Base-by-base conservation (phyloP, 495 filamentous ascomycete species). In the Aspergillus panamensis region DNA sequence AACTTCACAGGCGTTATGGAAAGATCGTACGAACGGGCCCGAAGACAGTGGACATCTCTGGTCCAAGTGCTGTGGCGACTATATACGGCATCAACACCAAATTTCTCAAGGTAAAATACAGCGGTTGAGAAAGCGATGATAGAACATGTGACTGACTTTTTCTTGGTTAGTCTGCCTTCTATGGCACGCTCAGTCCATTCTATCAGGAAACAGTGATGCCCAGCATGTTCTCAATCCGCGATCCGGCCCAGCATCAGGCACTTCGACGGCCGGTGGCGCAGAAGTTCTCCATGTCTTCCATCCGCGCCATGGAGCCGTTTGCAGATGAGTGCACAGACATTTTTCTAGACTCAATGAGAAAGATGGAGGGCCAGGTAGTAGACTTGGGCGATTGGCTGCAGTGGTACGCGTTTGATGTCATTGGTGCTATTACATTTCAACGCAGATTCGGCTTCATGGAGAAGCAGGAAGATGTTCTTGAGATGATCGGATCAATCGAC, bases 91-190 rank as follows among this genome's bases (percentile, higher is more conserved):
- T 75, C 25, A 70, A 71, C 21, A 70, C 31, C 30, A 48, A 14
- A 48, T 0, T 30, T 51, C 31, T 40, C n/a, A 21, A 77, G 74
- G n/a, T n/a, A n/a, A n/a, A n/a, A n/a, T n/a, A n/a, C n/a, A n/a
- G n/a, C n/a, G n/a, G n/a, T n/a, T n/a, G n/a, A n/a, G n/a, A n/a
- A n/a, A n/a, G n/a, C n/a, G n/a, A n/a, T n/a, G n/a, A n/a, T n/a
- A n/a, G n/a, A n/a, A n/a, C n/a, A n/a, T n/a, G n/a, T n/a, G n/a
- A n/a, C n/a, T n/a, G n/a, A n/a, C n/a, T n/a, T n/a, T n/a, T n/a
- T n/a, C n/a, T n/a, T n/a, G n/a, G n/a, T n/a, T n/a, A n/a, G n/a
- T 71, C 75, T 4, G 69, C 62, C 0, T 79, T 79, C 55, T 80
- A 74, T 39, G 69, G 69, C n/a, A 63, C 79, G 53, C 59, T 51